A percentile compares a stretch with the other conserved stretches of the same genome.
Evolutionary conservation across 2,329 filamentous ascomycete species (phyloP).

Genomic region (Mycosphaerelloides madeirae): DNA sequence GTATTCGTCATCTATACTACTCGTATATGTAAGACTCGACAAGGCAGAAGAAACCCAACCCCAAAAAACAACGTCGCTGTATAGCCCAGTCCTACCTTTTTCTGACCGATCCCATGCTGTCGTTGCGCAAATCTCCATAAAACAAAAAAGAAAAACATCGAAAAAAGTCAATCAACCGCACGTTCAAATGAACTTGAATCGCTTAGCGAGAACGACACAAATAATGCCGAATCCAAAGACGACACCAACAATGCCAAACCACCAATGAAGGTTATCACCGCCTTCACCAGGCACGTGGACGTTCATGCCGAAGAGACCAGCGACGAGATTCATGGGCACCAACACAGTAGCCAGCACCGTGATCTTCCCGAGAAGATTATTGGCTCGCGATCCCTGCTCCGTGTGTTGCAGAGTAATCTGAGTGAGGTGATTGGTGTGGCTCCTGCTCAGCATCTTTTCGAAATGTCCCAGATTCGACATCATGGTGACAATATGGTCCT

Average conservation of each 20-base stretch:
- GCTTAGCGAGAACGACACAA: conserved; percentile 41
- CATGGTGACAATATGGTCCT: conserved; percentile 99
- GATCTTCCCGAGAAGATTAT: conserved; percentile 88
- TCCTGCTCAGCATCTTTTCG: conserved; percentile 92
- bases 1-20: neutral
- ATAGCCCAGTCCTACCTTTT: too few relatives aligned
- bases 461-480: conserved; percentile 94
- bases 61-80: too few relatives aligned
- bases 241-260: conserved; percentile 56
- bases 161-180: neutral
- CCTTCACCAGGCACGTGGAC: conserved; percentile 64
- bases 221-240: conserved; percentile 45
- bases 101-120: too few relatives aligned
- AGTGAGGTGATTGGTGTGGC: conserved; percentile 93
- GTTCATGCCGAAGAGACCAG: conserved; percentile 85
- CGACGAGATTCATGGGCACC: conserved; percentile 92
- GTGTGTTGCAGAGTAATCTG: conserved; percentile 91
- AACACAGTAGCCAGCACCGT: conserved; percentile 90
- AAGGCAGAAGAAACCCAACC: neutral
- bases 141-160: too few relatives aligned
- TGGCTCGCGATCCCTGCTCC: conserved; percentile 79
- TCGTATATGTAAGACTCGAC: neutral
- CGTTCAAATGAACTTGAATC: conserved; percentile 39
- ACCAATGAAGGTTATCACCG: conserved; percentile 47
- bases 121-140: too few relatives aligned